Percentiles rank a stretch among this genome's conserved stretches.
Conservation (phyloP, 2,329 filamentous ascomycete species). For the Epichloe glyceriae region DNA sequence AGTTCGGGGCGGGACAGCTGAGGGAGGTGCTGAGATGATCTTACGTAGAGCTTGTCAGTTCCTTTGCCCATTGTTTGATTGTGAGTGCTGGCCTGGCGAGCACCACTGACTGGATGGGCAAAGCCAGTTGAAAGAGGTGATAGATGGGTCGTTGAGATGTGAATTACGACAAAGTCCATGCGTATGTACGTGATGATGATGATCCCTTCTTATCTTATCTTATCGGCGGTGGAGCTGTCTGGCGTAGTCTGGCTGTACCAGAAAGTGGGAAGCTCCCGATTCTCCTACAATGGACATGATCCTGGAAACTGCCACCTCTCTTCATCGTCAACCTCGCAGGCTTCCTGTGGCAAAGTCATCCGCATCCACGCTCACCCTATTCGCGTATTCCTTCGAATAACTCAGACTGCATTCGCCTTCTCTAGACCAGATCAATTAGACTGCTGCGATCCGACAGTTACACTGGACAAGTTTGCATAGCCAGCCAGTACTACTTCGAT, state of each 20-base stretch:
- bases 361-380: background rate
- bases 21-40: slow-evolving; percentile 1
- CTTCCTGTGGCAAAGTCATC: background rate
- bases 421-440: background rate
- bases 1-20: background rate
- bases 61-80: slow-evolving; percentile 26
- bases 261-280: too few species aligned
- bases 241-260: background rate
- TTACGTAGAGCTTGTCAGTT: slow-evolving; percentile 33
- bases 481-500: background rate
- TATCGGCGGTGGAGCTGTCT: background rate
- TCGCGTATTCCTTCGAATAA: background rate
- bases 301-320: background rate
- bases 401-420: background rate
- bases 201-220: background rate
- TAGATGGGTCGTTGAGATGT: background rate
- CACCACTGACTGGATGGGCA: background rate
- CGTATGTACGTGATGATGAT: background rate
- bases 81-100: background rate
- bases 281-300: background rate
- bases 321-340: background rate
- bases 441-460: background rate
- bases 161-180: background rate
- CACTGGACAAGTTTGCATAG: background rate
- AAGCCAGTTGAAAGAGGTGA: background rate